These are phyloP conservation scores for Verticillium albo-atrum DNA, from an alignment of 2,329 filamentous ascomycete genomes.

Conservation along the genomic window DNA sequence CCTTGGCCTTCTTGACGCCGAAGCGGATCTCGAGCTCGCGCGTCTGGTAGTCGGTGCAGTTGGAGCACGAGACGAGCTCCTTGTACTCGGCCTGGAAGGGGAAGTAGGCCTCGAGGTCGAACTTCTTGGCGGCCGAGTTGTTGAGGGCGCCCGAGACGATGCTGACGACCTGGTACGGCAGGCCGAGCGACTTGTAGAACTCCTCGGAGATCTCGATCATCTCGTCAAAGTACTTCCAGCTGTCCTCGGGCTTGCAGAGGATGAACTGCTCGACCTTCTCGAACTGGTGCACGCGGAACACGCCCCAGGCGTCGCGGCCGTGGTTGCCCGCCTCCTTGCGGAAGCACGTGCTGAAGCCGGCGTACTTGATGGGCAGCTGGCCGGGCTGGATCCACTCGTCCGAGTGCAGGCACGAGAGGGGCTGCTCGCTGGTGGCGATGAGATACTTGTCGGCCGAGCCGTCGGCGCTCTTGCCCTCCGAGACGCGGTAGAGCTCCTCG, in stretches of 20 bases:
- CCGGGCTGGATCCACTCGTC: slow-evolving; percentile 86
- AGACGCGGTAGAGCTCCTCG: slow-evolving; percentile 96
- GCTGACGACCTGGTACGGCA: slow-evolving; percentile 56
- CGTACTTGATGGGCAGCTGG: slow-evolving; percentile 87
- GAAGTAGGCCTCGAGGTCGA: slow-evolving; percentile 94
- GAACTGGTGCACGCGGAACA: slow-evolving; percentile 89
- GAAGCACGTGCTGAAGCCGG: slow-evolving; percentile 93
- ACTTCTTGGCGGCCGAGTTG: slow-evolving; percentile 71
- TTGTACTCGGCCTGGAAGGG: slow-evolving; percentile 97
- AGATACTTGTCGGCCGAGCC: slow-evolving; percentile 81
- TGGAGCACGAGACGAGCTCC: slow-evolving; percentile 94
- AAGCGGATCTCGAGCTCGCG: slow-evolving; percentile 90
- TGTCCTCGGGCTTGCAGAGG: slow-evolving; percentile 79
- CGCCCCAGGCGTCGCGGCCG: slow-evolving; percentile 90
- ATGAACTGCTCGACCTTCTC: slow-evolving; percentile 67
- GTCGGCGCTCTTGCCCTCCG: slow-evolving; percentile 60
- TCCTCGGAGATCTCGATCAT: slow-evolving; percentile 92
- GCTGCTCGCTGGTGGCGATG: slow-evolving; percentile 76
- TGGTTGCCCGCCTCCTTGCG: slow-evolving; percentile 83
- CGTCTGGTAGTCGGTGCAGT: slow-evolving; percentile 75
- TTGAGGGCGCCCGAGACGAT: slow-evolving; percentile 97
- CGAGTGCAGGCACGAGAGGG: slow-evolving; percentile 86
- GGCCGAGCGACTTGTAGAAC: slow-evolving; percentile 67
- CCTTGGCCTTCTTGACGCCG: slow-evolving; percentile 63
- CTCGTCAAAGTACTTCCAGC: slow-evolving; percentile 87